Conservation (phyloP, 305 asterid species). For the Lippia alba region DNA sequence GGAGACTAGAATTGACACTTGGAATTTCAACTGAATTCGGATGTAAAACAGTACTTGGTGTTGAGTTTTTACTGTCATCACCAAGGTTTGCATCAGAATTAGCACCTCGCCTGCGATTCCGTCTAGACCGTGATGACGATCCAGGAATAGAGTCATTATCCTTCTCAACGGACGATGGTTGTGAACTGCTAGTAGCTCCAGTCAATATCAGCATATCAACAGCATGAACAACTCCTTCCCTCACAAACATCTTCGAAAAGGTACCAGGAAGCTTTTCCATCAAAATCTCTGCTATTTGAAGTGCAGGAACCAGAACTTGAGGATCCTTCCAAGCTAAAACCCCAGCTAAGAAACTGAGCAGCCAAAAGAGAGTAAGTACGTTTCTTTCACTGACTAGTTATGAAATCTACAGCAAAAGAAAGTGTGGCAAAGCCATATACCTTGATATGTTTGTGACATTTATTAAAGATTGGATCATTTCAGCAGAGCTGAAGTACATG, state of each 20-base stretch:
- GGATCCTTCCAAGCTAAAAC: conserved; percentile 99
- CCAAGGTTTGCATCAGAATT: conserved; percentile 62
- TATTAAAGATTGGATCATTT: conserved; percentile 78
- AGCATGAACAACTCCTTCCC: conserved; percentile 99
- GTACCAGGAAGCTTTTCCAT: conserved; percentile 96
- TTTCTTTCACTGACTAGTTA: conserved; percentile 14
- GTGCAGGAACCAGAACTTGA: conserved; percentile 95
- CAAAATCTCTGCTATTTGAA: conserved; percentile 92
- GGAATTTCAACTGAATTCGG: conserved; percentile 64
- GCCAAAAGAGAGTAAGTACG: conserved; percentile 38
- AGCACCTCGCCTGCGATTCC: conserved; percentile 75
- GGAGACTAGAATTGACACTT: conserved; percentile 60
- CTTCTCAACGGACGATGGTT: conserved; percentile 65
- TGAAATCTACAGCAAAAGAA: conserved; percentile 20
- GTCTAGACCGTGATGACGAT: conserved; percentile 80
- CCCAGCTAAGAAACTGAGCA: conserved; percentile 88
- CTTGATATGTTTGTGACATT: conserved; percentile 85
- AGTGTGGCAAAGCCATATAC: conserved; percentile 46
- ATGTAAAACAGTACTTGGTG: conserved; percentile 55
- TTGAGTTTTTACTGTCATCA: conserved; percentile 62
- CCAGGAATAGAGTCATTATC: conserved; percentile 84
- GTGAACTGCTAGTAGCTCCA: conserved; percentile 56
- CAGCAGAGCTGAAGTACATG: conserved; percentile 96
- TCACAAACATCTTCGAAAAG: conserved; percentile 88
- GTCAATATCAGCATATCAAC: conserved; percentile 73